phyloP scores from a whole-genome alignment of 2,329 filamentous ascomycete genomes.

The Pezicula rhizophila region DNA sequence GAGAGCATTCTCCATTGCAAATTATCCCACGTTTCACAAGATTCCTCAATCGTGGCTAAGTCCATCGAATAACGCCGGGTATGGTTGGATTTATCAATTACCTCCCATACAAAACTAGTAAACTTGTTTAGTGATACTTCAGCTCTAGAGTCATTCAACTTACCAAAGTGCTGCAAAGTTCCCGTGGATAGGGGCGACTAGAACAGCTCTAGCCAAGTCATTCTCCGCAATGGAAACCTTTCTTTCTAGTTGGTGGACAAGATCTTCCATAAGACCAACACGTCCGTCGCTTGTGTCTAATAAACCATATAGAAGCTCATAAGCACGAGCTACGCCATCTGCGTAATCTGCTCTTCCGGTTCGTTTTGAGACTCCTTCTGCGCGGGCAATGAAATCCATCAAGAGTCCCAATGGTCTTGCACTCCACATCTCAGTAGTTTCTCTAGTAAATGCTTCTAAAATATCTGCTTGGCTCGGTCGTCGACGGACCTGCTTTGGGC shows the following conservation, averaged over 20 bases:
- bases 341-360: constrained; percentile 88
- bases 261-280: constrained; percentile 45
- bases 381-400: constrained; percentile 41
- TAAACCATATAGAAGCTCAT: constrained; percentile 62
- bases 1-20: constrained; percentile 49
- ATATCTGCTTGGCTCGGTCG: neutral
- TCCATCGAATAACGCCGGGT: constrained; percentile 3
- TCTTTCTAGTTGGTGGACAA: constrained; percentile 56
- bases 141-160: constrained; percentile 9
- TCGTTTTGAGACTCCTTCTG: constrained; percentile 52
- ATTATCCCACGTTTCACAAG: constrained; percentile 9
- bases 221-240: constrained; percentile 58
- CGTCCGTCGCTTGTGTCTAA: constrained; percentile 37
- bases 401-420: constrained; percentile 28
- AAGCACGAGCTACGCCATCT: constrained; percentile 78
- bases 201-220: constrained; percentile 61
- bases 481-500: neutral
- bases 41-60: constrained; percentile 2
- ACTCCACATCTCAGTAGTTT: neutral
- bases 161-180: constrained; percentile 62
- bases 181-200: constrained; percentile 62
- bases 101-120: constrained; percentile 21
- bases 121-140: constrained; percentile 1
- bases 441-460: constrained; percentile 1
- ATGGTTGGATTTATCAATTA: constrained; percentile 8